These are phyloP conservation scores for Cladophialophora immunda DNA, from an alignment of 2,329 filamentous ascomycete genomes.

Conservation along the genomic window DNA sequence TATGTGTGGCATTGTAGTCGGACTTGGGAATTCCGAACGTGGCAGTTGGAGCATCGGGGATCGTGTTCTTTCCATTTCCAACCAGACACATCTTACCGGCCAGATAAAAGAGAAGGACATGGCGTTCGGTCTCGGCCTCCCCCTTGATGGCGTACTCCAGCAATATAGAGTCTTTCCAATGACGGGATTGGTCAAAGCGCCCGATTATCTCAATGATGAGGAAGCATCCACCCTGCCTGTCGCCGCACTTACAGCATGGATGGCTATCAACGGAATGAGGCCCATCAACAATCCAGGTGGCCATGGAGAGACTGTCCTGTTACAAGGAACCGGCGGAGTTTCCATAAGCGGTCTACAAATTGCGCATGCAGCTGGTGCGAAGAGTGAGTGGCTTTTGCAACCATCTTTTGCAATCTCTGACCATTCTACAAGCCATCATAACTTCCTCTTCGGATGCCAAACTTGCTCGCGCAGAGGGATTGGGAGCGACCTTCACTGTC, in stretches of 20 bases:
- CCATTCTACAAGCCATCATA: constrained; percentile 52
- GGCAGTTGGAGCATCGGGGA: constrained; percentile 47
- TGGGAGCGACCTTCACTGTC: constrained; percentile 57
- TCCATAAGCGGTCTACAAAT: constrained; percentile 56
- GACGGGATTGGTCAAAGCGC: constrained; percentile 52
- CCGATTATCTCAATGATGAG: constrained; percentile 51
- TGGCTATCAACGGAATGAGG: constrained; percentile 58
- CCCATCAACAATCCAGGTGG: constrained; percentile 52
- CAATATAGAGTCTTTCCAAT: constrained; percentile 56
- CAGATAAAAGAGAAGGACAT: constrained; percentile 42
- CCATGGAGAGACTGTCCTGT: constrained; percentile 52
- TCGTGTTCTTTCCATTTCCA: constrained; percentile 50
- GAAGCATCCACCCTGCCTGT: constrained; percentile 55
- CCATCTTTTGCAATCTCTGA: constrained; percentile 46
- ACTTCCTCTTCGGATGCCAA: constrained; percentile 63
- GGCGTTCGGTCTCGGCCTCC: constrained; percentile 52
- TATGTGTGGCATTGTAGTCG: constrained; percentile 53
- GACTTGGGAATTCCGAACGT: constrained; percentile 48
- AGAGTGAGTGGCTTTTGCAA: constrained; percentile 50
- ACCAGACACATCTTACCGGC: constrained; percentile 52
- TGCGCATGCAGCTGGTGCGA: constrained; percentile 57
- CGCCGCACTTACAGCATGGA: constrained; percentile 61
- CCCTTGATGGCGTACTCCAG: constrained; percentile 52
- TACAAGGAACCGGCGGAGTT: constrained; percentile 60
- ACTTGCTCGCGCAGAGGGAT: constrained; percentile 48